A percentile compares a stretch with the other conserved stretches of the same genome.
Conservation (phyloP, 2,329 filamentous ascomycete species). For the Lachnellula subtilissima region DNA sequence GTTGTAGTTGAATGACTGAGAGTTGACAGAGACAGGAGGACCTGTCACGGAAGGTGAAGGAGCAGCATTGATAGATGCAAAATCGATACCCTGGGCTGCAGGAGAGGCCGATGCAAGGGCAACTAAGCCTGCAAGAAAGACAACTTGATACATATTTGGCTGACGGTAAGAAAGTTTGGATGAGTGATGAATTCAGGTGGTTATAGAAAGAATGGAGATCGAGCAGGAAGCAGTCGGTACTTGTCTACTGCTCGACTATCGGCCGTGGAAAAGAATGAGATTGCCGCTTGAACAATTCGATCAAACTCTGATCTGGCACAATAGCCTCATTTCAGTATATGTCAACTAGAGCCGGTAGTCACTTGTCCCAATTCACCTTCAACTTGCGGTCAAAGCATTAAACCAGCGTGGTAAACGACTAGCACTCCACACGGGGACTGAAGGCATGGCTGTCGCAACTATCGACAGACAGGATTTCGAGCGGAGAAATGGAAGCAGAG, state of each 20-base stretch:
- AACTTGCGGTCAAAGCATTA: too few relatives aligned
- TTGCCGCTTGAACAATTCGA: too few relatives aligned
- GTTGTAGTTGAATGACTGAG: slow-evolving; percentile 3
- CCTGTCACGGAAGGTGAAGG: slow-evolving; percentile 5
- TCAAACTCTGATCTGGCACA: too few relatives aligned
- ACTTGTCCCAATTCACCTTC: too few relatives aligned
- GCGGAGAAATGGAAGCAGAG: too few relatives aligned
- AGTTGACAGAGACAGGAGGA: background rate
- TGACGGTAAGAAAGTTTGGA: background rate
- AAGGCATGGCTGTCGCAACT: too few relatives aligned
- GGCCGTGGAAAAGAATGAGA: too few relatives aligned
- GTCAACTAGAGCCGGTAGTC: too few relatives aligned
- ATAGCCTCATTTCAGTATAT: too few relatives aligned
- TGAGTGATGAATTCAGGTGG: background rate
- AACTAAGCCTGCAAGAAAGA: slow-evolving; percentile 12
- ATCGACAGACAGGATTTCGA: too few relatives aligned
- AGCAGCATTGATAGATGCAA: slow-evolving; percentile 11
- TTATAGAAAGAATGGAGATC: background rate
- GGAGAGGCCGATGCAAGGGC: slow-evolving; percentile 13
- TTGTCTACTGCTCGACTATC: background rate
- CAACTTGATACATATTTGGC: slow-evolving; percentile 6
- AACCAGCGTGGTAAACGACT: too few relatives aligned
- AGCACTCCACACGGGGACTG: too few relatives aligned
- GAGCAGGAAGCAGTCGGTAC: background rate
- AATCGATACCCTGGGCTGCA: slow-evolving; percentile 10